These are phyloP conservation scores for Trichoderma endophyticum DNA, from an alignment of 2,329 filamentous ascomycete species.

Conservation along the genomic window DNA sequence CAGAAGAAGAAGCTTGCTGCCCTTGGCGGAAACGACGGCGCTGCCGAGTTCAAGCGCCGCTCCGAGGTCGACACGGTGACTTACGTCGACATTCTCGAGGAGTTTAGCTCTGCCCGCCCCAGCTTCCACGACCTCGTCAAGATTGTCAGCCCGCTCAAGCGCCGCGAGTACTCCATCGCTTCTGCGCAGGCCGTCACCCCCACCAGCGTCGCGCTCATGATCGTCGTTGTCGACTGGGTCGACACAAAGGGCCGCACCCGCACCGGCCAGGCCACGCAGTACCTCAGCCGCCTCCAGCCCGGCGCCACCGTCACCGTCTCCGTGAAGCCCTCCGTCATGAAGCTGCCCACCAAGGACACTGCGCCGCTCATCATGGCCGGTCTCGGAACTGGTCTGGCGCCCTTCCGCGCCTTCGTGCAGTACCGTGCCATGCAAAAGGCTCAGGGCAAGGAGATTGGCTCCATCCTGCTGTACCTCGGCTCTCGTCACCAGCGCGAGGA, in stretches of 20 bases:
- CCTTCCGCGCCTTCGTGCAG: slow-evolving; percentile 99
- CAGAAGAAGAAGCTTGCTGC: slow-evolving; percentile 78
- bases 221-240: slow-evolving; percentile 95
- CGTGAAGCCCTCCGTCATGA: slow-evolving; percentile 98
- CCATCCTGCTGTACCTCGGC: slow-evolving; percentile 93
- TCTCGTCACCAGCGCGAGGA: slow-evolving; percentile 97
- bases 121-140: slow-evolving; percentile 82
- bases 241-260: slow-evolving; percentile 83
- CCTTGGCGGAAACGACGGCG: slow-evolving; percentile 74
- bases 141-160: slow-evolving; percentile 89
- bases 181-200: slow-evolving; percentile 94
- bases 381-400: slow-evolving; percentile 93
- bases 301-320: slow-evolving; percentile 83
- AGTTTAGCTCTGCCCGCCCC: slow-evolving; percentile 87
- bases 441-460: slow-evolving; percentile 91
- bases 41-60: slow-evolving; percentile 86
- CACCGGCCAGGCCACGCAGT: slow-evolving; percentile 89
- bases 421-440: slow-evolving; percentile 97
- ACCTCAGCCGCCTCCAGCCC: slow-evolving; percentile 71
- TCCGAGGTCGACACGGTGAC: slow-evolving; percentile 88
- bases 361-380: slow-evolving; percentile 98
- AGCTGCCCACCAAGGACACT: slow-evolving; percentile 82
- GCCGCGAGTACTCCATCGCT: slow-evolving; percentile 97
- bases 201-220: slow-evolving; percentile 86
- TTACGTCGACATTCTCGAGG: slow-evolving; percentile 83